Evolutionary conservation across 495 filamentous ascomycete genomes (phyloP).

Genomic region (Hypoxylon rickii): DNA sequence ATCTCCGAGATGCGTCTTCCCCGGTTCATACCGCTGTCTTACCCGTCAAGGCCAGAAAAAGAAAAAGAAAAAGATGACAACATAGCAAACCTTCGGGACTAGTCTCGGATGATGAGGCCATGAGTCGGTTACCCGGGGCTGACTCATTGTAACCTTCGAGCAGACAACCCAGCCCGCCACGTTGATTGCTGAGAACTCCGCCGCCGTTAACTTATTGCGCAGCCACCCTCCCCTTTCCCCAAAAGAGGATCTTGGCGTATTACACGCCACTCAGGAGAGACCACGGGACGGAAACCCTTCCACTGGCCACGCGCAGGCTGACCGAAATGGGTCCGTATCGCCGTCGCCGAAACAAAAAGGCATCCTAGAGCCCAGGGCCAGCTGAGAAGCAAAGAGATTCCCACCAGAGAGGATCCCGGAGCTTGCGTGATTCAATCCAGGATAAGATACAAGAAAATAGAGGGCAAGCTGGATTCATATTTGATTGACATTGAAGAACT

Average conservation of each 20-base stretch:
- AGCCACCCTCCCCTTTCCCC: too few relatives aligned
- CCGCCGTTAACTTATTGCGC: conserved; percentile 22
- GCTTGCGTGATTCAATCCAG: too few relatives aligned
- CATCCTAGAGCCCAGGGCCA: neutral
- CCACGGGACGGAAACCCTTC: conserved; percentile 24
- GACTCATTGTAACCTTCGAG: conserved; percentile 33
- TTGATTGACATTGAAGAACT: too few relatives aligned
- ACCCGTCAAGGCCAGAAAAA: too few relatives aligned
- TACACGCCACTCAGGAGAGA: conserved; percentile 20
- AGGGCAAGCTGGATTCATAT: too few relatives aligned
- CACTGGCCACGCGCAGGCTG: conserved; percentile 24
- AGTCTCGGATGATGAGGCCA: conserved; percentile 30
- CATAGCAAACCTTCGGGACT: conserved; percentile 17
- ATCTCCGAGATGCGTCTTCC: conserved; percentile 12
- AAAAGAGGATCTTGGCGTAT: conserved; percentile 16
- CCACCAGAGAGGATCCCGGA: too few relatives aligned
- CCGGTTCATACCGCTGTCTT: neutral
- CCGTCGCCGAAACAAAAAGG: conserved; percentile 25
- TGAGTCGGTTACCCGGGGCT: conserved; percentile 36
- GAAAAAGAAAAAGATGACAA: too few relatives aligned
- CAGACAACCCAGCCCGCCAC: conserved; percentile 31
- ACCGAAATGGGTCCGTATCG: conserved; percentile 32
- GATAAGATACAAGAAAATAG: too few relatives aligned
- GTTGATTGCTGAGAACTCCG: conserved; percentile 28
- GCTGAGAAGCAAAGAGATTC: too few relatives aligned